Evolutionary conservation across 768 basidiomycete species (phyloP), one percentile per base, ranked within the genome.

Genomic region (Suillus clintonianus): DNA sequence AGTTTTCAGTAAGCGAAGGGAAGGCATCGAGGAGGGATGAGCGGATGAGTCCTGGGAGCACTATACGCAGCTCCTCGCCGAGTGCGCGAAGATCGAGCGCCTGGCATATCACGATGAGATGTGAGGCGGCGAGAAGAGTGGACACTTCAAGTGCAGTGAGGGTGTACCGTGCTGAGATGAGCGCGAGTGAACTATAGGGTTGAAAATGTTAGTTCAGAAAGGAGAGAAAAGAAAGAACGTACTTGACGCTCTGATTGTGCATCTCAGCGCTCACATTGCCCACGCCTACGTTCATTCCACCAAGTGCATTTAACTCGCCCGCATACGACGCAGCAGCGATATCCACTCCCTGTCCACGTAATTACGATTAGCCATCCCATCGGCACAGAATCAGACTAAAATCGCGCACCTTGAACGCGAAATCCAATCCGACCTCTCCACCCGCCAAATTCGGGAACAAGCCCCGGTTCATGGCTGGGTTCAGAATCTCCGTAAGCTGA

Each of bases 201-300:
- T 51, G 15, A 30, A 14, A 42, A 34, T 41, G 59, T 7, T 45
- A 17, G 59, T 34, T 36, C 8, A 27, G 37, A n/a, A 36, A 30
- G 24, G 5, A 37, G n/a, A 62, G 30, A 15, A 42, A 60, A 27
- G n/a, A 61, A 30, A 37, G 39, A 51, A 80, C 90, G 64, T 66
- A 92, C 91, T 95, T 95, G 75, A 95, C 85, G 50, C 94, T 90
- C 75, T 95, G 94, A 68, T 95, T 95, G 72, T 94, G 91, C 90
- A 94, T 92, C 77, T 95, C 93, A 1, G 93, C 93, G 2, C 89
- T 90, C 70, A 95, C 92, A 56, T 93, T 86, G 68, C 91, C 89
- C 0, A 91, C 92, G 3, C 89, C 90, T 13, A 95, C 92, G 0
- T 94, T 92, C 78, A 86, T 91, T 15, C 74, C 74, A 5, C 74